Conservation (phyloP, 2,329 filamentous ascomycete species). For the Cladosporium colombiae region DNA sequence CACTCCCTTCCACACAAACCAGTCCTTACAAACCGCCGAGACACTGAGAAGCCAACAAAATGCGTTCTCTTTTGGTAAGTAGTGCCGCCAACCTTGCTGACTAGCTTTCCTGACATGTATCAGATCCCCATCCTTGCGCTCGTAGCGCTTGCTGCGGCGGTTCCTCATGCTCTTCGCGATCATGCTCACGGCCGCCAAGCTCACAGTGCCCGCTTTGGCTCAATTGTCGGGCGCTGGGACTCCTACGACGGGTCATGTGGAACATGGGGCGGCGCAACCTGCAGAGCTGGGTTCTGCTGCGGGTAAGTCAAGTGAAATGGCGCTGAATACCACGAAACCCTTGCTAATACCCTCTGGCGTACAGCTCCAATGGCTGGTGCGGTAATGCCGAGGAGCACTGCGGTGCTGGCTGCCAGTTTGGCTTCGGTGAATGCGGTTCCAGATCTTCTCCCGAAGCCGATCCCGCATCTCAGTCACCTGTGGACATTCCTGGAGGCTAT, state of each 20-base stretch:
- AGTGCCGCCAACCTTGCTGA: neutral
- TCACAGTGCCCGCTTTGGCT: conserved; percentile 19
- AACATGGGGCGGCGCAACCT: conserved; percentile 23
- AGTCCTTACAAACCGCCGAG: neutral
- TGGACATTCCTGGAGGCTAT: neutral
- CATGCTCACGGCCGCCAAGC: neutral
- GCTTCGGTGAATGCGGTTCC: conserved; percentile 27
- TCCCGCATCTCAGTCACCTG: neutral
- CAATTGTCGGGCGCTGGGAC: conserved; percentile 17
- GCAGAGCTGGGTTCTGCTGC: conserved; percentile 27
- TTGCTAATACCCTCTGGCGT: neutral
- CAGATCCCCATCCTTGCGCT: conserved; percentile 22
- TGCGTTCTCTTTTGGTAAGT: conserved; percentile 2
- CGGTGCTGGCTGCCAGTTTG: conserved; percentile 30
- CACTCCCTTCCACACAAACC: neutral
- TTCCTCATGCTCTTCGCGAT: conserved; percentile 22
- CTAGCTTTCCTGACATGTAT: neutral
- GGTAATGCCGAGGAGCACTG: conserved; percentile 27
- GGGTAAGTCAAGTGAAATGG: neutral
- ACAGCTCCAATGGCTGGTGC: conserved; percentile 28
- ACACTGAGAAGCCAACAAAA: neutral
- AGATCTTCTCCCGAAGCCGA: neutral
- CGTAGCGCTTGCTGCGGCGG: conserved; percentile 24
- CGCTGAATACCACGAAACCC: neutral
- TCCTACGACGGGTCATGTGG: conserved; percentile 27